Percentiles rank a stretch among this genome's conserved stretches.
phyloP scores from a whole-genome alignment of 2,329 filamentous ascomycete genomes.

The Passalora sequoiae region DNA sequence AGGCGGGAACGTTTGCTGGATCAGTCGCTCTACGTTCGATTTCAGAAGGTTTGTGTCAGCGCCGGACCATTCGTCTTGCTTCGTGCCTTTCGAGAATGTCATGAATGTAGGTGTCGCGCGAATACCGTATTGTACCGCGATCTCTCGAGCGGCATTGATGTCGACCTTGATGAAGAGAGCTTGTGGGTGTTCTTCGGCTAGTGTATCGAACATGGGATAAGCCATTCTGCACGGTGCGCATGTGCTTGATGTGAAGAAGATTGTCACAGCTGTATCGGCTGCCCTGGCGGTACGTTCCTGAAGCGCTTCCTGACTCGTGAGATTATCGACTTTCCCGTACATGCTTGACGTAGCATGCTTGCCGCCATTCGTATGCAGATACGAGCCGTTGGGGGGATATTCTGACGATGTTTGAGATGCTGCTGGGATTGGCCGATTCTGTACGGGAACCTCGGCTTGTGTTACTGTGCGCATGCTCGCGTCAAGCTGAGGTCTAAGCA shows the following conservation, averaged over 20 bases:
- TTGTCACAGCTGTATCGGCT: constrained; percentile 63
- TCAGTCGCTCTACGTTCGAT: constrained; percentile 66
- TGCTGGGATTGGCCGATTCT: constrained; percentile 22
- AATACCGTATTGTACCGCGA: constrained; percentile 62
- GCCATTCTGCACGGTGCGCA: constrained; percentile 79
- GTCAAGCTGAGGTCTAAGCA: constrained; percentile 74
- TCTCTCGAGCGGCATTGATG: constrained; percentile 57
- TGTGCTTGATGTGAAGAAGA: constrained; percentile 89
- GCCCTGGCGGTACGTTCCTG: constrained; percentile 57
- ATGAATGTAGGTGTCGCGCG: constrained; percentile 82
- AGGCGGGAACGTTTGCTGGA: constrained; percentile 67
- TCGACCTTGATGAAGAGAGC: constrained; percentile 79
- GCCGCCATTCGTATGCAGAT: constrained; percentile 1
- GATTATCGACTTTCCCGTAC: constrained; percentile 55
- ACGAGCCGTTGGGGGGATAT: neutral
- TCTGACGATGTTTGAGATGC: neutral
- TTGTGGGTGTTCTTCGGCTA: constrained; percentile 67
- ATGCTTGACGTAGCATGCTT: constrained; percentile 7
- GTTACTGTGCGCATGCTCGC: constrained; percentile 58
- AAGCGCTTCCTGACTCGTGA: constrained; percentile 56
- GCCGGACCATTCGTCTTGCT: constrained; percentile 76
- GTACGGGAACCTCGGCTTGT: constrained; percentile 49
- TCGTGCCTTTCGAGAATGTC: constrained; percentile 70
- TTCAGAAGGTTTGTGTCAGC: constrained; percentile 64
- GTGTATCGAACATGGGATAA: constrained; percentile 74